phyloP scores from a whole-genome alignment of 768 basidiomycete species.

The Boletus rubroflammeus region DNA sequence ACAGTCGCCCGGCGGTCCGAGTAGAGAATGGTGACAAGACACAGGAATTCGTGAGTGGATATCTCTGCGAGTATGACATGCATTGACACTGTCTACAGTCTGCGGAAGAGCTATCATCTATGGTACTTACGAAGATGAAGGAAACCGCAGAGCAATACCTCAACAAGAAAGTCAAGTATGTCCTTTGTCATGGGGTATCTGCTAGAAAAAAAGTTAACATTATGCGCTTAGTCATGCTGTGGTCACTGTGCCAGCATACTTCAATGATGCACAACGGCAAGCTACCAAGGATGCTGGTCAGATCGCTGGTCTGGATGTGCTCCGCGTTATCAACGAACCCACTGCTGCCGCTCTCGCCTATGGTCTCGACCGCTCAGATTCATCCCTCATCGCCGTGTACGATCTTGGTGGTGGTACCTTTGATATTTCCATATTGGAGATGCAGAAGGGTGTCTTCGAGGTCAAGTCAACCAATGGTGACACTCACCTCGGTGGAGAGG shows the following conservation, averaged over 20 bases:
- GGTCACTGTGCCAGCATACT: slow-evolving; percentile 96
- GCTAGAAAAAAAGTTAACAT: neutral
- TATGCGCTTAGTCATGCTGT: slow-evolving; percentile 63
- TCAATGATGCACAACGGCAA: slow-evolving; percentile 99
- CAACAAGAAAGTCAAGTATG: slow-evolving; percentile 92
- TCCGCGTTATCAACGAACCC: slow-evolving; percentile 98
- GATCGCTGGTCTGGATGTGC: slow-evolving; percentile 95
- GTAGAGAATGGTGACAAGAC: slow-evolving; percentile 85
- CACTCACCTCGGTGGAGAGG: slow-evolving; percentile 96
- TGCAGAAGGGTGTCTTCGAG: slow-evolving; percentile 99
- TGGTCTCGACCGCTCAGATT: slow-evolving; percentile 79
- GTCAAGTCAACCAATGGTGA: slow-evolving; percentile 99
- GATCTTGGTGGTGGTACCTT: slow-evolving; percentile 98
- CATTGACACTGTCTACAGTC: slow-evolving; percentile 47
- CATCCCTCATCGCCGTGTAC: slow-evolving; percentile 94
- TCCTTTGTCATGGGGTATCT: neutral
- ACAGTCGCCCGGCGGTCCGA: slow-evolving; percentile 76
- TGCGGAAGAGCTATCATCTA: slow-evolving; percentile 81
- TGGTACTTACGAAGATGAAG: slow-evolving; percentile 90
- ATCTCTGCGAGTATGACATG: neutral
- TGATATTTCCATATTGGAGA: slow-evolving; percentile 99
- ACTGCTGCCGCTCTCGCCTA: slow-evolving; percentile 98
- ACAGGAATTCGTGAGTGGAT: slow-evolving; percentile 67
- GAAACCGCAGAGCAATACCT: slow-evolving; percentile 93
- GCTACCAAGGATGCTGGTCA: slow-evolving; percentile 98